Evolutionary conservation across 1,284 basidiomycete species (phyloP), one percentile per base, ranked within the genome.

Genomic region (Rhodotorula sp.): DNA sequence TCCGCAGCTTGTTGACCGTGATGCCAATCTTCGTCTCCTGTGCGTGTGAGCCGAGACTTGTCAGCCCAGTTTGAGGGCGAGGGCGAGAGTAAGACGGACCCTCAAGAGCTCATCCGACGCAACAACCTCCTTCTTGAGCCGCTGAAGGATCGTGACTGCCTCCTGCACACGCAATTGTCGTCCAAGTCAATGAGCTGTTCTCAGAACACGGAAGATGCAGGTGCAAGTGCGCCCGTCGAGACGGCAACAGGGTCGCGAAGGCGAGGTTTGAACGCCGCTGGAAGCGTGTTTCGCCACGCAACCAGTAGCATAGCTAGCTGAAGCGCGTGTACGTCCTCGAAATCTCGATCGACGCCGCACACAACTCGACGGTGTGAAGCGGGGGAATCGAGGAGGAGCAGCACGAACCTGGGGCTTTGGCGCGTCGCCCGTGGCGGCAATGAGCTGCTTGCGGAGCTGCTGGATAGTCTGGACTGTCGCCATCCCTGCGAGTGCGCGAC

Each of bases 1-100:
- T 66, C 58, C 95, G 88, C 42, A 97, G 85, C 83, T 97, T 97
- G 62, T 93, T 94, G 4, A 98, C 91, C 0, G 93, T 91, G 17
- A 97, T 85, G 70, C 95, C 95, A 7, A 91, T 92, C 83, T 92
- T 93, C 79, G 92, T 93, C 81, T 92, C 91, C 91, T 92, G 78
- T 48, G 13, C 3, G 8, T 4, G 41, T 2, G 8, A 3, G 2
- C 3, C 16, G 9, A 8, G 7, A 7, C 21, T 17, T 12, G 49
- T 48, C 3, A 44, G 45, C 14, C 17, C 21, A 8, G 4, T 19
- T 16, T 13, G 44, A 44, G 57, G n/a, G 27, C n/a, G 1, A 21
- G 46, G 12, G n/a, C 41, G 14, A 25, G 14, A 77, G 79, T 78
- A 80, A 71, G 60, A 86, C 91, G 79, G 81, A 95, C 94, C 84